Base-by-base conservation (phyloP, 2,329 filamentous ascomycete species). In the Dothistroma pini region DNA sequence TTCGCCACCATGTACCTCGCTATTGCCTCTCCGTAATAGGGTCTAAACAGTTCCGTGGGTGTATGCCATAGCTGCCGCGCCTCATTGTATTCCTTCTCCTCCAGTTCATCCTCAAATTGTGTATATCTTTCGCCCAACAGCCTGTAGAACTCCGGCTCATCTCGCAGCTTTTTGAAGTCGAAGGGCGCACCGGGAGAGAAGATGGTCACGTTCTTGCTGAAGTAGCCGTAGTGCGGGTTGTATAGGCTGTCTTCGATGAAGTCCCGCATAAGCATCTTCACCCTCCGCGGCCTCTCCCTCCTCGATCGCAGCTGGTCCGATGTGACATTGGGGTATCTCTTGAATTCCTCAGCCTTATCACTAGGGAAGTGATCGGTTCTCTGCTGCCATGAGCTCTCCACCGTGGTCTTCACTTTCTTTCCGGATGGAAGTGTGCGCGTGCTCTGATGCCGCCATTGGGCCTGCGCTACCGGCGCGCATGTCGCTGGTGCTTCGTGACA, bases 51-150 rank as follows among this genome's bases (percentile, higher is more conserved):
- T 79, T 99, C 95, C 0, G 95, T 99, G 0, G 96, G 95, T 12
- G 95, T 99, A 76, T 99, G 96, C 95, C 95, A 99, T 51, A 99
- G 82, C 79, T 99, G 95, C 10, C 95, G 86, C 47, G 90, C 89
- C 53, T 89, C 86, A 78, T 90, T 85, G 52, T 84, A 84, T 22
- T 88, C 81, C 61, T 84, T 81, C 51, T 83, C 84, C 75, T 99
- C 96, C 60, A 99, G 84, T 22, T 81, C 79, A 73, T 97, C 91
- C 77, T 99, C 95, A 71, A 99, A 97, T 66, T 90, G 86, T 52
- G 86, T 89, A 75, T 97, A 99, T 64, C 91, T 86, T 66, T 87
- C 81, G 47, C 90, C 88, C 1, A 97, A 82, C 64, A 90, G 77
- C 48, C 82, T 77, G 75, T 96, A 86, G 79, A 99, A 99, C 55